phyloP scores from a whole-genome alignment of 768 basidiomycete genomes.

The Candolleomyces aberdarensis region DNA sequence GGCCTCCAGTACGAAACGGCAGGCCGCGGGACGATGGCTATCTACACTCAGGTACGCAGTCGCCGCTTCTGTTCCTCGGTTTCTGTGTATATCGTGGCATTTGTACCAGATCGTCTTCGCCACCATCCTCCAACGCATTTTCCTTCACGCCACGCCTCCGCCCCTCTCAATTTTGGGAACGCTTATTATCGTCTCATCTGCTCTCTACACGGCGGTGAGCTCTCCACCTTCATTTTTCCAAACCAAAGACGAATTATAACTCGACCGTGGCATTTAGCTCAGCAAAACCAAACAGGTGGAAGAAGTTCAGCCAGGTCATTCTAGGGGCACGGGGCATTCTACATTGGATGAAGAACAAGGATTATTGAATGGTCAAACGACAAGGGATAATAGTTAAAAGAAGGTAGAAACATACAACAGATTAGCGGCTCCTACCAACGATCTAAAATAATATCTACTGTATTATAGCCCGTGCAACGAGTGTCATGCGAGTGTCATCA shows the following conservation, averaged over 20 bases:
- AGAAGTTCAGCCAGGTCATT: no score
- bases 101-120: constrained; percentile 59
- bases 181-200: constrained; percentile 58
- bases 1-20: constrained; percentile 66
- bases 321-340: no score
- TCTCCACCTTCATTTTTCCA: background rate
- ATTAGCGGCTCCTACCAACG: no score
- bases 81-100: background rate
- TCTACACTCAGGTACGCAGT: constrained; percentile 46
- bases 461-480: no score
- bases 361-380: no score
- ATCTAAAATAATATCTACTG: no score
- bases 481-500: no score
- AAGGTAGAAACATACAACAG: no score
- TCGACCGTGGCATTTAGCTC: background rate
- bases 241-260: background rate
- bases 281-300: constrained; percentile 4
- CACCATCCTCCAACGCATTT: constrained; percentile 56
- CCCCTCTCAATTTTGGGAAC: constrained; percentile 60
- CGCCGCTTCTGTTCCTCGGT: background rate
- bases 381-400: no score
- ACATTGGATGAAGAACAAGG: no score
- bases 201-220: constrained; percentile 64
- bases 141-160: constrained; percentile 62
- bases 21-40: constrained; percentile 55